Base-by-base conservation (phyloP, 2,329 filamentous ascomycete species). In the Lithohypha guttulata region DNA sequence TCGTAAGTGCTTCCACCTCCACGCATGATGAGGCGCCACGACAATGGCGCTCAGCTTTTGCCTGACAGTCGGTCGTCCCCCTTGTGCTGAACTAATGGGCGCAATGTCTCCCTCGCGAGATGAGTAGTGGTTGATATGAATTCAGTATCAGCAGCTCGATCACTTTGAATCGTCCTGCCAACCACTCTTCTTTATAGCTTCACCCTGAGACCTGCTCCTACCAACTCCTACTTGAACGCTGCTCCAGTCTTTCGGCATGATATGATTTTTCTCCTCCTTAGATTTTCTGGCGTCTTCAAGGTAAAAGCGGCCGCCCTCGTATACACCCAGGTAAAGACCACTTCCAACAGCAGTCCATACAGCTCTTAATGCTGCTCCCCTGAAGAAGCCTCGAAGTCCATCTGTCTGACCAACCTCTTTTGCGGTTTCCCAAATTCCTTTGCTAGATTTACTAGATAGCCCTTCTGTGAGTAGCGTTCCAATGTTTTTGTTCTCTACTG, bases 331-430 rank as follows among this genome's bases (percentile, higher is more conserved):
- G 65, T 94, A 94, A 41, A 94, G 62, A 3, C 85, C 85, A 55
- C 81, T 81, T 1, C 85, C 84, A 4, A 93, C 48, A 39, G 84
- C 79, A 10, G 86, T 91, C 86, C 86, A 94, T 1, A 73, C 72
- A 6, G 73, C 77, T 43, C 87, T 73, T 49, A 94, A 63, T 22
- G 72, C 63, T 2, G 78, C 84, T 5, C 87, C 87, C 22, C 55
- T 55, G 59, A 91, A 93, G 25, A 94, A 60, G 0, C 85, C 86
- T 42, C 64, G 74, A 1, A 84, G 48, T 2, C 86, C 87, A 48
- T 77, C 71, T 45, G 83, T 73, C 0, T 58, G 59, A 39, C 81
- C 66, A 10, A 94, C 72, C 46, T 81, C 69, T 47, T 65, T 69
- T 3, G 78, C 75, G 35, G 91, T 75, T 29, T 66, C 64, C 48